Evolutionary conservation across 2,329 filamentous ascomycete species (phyloP).

Genomic region (Myriosclerotinia duriaeana): DNA sequence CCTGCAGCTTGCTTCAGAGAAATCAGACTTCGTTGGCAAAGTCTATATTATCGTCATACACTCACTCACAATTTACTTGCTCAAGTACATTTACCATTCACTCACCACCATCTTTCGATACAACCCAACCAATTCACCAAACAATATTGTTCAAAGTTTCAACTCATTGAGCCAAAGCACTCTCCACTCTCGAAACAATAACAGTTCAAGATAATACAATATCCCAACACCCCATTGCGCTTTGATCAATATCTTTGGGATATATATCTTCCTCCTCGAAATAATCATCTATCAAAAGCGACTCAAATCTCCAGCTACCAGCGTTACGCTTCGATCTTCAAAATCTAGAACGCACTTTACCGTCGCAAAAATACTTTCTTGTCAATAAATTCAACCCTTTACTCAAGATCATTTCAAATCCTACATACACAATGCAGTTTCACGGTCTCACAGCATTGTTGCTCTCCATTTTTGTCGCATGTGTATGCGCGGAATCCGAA

Average conservation of each 20-base stretch:
- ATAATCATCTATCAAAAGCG: not conserved
- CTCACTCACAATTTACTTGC: not conserved
- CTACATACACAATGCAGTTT: conserved; percentile 21
- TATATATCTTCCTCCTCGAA: conserved; percentile 17
- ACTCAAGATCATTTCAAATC: not conserved
- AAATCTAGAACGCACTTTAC: not conserved
- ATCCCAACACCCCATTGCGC: not conserved
- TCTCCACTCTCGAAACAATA: conserved; percentile 11
- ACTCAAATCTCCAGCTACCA: conserved; percentile 1
- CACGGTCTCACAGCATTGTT: conserved; percentile 17
- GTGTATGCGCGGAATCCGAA: conserved; percentile 19
- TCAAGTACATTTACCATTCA: conserved; percentile 10
- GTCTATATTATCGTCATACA: conserved; percentile 11
- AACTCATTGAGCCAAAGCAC: conserved; percentile 14
- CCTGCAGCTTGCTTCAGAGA: conserved; percentile 16
- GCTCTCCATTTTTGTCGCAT: conserved; percentile 21
- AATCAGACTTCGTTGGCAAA: conserved; percentile 25
- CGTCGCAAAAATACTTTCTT: not conserved
- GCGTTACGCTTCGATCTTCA: conserved; percentile 6
- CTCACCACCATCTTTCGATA: too few species aligned
- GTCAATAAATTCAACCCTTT: conserved; percentile 9
- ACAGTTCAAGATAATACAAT: too few species aligned
- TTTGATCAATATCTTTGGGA: conserved; percentile 16
- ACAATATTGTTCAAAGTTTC: too few species aligned
- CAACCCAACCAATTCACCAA: too few species aligned